Evolutionary conservation across 1,139 yeast species (phyloP), one percentile per base, ranked within the genome.

Genomic region (Yamadazyma taylorii): DNA sequence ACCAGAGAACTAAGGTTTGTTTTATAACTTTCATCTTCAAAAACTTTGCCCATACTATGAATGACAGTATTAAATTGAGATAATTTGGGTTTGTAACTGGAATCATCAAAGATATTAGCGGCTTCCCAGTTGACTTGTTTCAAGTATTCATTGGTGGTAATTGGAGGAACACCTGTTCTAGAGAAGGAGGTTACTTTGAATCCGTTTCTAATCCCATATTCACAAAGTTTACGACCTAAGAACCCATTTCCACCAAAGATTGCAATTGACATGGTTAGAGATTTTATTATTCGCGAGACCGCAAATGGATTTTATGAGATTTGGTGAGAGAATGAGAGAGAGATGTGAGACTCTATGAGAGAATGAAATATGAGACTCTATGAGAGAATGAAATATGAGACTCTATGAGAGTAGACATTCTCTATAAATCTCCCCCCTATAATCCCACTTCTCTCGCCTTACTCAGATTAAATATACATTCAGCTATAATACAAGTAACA

Each of bases 201-300:
- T 0, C 95, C 95, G 29, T 76, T 61, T 19, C 60, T 63, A 3
- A 84, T 61, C 0, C 87, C 96, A 2, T 73, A 72, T 51, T 81
- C 81, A 53, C 95, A 86, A 12, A 89, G 79, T 41, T 85, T 75
- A 41, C 75, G 75, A 15, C 88, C 87, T 14, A 89, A 61, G 54
- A 86, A 86, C 3, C 97, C 97, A 42, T 79, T 81, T 0, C 97
- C 96, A 14, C 97, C 97, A 50, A 89, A 78, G 0, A 88, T 86
- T 7, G 86, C 78, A 35, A 82, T 67, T 33, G 52, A 48, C 52
- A 48, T 48, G 10, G 9, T 17, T 23, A 17, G 14, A 24, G 24
- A 16, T 31, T 21, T 16, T 24, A 24, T 10, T 13, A 22, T 11
- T 17, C 15, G 25, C 14, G 23, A 28, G 4, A 5, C 16, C 17